A percentile compares a stretch with the other conserved stretches of the same genome.
Evolutionary conservation across 2,329 filamentous ascomycete species (phyloP).

Genomic region (Neofusicoccum laricinum): DNA sequence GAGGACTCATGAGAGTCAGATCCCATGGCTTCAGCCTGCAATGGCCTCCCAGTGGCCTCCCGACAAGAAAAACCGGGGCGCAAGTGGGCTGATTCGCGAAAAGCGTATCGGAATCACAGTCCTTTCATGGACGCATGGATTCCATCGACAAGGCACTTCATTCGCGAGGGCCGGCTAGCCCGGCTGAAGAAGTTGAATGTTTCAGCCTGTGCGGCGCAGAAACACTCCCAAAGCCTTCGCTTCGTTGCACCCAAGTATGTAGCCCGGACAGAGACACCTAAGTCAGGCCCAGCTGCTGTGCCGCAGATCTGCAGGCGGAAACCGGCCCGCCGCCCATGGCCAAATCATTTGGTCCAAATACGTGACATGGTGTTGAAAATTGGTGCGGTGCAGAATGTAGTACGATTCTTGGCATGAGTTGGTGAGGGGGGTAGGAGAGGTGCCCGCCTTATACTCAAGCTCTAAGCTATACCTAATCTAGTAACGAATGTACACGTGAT

Average conservation of each 20-base stretch:
- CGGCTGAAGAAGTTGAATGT: neutral
- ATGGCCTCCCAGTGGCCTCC: neutral
- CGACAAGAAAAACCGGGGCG: neutral
- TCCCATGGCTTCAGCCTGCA: neutral
- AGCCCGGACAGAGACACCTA: neutral
- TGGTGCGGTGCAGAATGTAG: too few species aligned
- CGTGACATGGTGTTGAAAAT: neutral
- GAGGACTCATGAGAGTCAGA: neutral
- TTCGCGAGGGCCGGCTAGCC: neutral
- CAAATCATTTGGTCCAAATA: too few species aligned
- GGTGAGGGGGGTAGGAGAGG: too few species aligned
- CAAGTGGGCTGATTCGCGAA: neutral
- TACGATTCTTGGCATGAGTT: too few species aligned
- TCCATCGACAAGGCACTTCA: neutral
- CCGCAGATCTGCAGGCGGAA: neutral
- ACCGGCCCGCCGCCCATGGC: too few species aligned
- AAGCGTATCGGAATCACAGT: neutral
- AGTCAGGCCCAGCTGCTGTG: neutral
- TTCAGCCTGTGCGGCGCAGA: neutral
- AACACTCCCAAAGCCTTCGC: neutral
- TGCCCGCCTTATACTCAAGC: too few species aligned
- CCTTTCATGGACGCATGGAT: neutral
- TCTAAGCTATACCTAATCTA: too few species aligned
- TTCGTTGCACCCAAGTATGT: neutral
- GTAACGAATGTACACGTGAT: too few species aligned